phyloP scores from a whole-genome alignment of 83 land plant species.

The Picea mariana region DNA sequence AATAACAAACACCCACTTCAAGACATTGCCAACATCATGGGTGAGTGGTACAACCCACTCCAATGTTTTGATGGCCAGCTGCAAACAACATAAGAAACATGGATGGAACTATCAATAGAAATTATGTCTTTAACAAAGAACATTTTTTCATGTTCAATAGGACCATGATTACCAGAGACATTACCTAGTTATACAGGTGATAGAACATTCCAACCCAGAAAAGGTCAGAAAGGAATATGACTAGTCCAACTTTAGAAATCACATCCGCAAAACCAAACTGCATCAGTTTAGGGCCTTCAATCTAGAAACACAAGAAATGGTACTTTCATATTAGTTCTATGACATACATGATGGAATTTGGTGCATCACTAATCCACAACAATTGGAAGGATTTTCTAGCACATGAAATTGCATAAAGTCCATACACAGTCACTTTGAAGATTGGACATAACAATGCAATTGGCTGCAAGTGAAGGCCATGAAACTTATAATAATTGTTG shows the following conservation, averaged over 20 bases:
- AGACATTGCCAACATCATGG: too few species aligned
- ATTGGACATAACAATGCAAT: background rate
- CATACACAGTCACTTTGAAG: background rate
- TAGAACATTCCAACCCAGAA: constrained; percentile 99
- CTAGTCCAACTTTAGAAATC: constrained; percentile 85
- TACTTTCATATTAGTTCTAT: background rate
- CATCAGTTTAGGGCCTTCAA: constrained; percentile 88
- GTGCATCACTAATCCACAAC: background rate
- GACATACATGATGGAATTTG: background rate
- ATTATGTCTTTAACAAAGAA: background rate
- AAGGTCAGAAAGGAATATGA: too few species aligned
- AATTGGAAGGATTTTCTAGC: background rate
- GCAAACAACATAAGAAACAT: constrained; percentile 18
- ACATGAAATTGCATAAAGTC: background rate
- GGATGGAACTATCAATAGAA: background rate
- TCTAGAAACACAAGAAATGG: constrained; percentile 28
- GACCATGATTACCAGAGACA: background rate
- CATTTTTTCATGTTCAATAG: background rate
- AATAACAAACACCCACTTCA: too few species aligned
- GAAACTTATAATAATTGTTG: constrained; percentile 66
- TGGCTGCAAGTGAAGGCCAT: too few species aligned
- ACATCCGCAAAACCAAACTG: constrained; percentile 81
- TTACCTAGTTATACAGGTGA: constrained; percentile 94
- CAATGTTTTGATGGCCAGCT: constrained; percentile 87
- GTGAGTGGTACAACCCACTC: constrained; percentile 51